A percentile compares a stretch with the other conserved stretches of the same genome.
phyloP scores from a whole-genome alignment of 1,284 basidiomycete genomes.

The Austropuccinia psidii region DNA sequence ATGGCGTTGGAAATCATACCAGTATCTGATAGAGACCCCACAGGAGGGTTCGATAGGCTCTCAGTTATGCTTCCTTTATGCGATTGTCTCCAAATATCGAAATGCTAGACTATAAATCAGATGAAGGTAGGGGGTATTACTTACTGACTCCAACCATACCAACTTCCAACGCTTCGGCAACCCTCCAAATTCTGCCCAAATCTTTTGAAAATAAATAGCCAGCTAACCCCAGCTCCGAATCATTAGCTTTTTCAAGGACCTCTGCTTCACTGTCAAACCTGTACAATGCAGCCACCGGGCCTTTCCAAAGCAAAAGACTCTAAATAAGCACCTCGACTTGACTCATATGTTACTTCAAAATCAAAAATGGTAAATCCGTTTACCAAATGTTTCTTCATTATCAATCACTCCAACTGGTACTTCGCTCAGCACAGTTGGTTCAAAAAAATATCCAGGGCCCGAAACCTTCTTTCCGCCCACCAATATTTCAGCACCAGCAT shows the following conservation, averaged over 20 bases:
- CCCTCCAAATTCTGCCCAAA: slow-evolving; percentile 81
- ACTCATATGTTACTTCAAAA: background rate
- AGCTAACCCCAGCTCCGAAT: slow-evolving; percentile 75
- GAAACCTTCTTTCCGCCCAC: slow-evolving; percentile 68
- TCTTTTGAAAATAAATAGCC: slow-evolving; percentile 81
- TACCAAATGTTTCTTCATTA: slow-evolving; percentile 77
- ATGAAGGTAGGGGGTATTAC: background rate
- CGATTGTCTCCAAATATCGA: background rate
- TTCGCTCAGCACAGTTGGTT: slow-evolving; percentile 80
- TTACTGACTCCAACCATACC: slow-evolving; percentile 75
- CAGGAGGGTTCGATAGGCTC: too few relatives aligned
- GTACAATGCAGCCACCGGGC: slow-evolving; percentile 51
- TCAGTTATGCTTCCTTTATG: background rate
- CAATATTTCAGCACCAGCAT: slow-evolving; percentile 75
- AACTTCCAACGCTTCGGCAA: slow-evolving; percentile 93
- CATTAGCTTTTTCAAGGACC: slow-evolving; percentile 76
- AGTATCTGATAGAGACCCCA: slow-evolving; percentile 56
- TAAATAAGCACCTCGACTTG: background rate
- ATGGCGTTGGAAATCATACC: slow-evolving; percentile 68
- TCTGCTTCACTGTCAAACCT: slow-evolving; percentile 90
- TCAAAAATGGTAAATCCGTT: background rate
- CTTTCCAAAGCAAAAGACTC: slow-evolving; percentile 10
- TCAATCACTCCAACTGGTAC: slow-evolving; percentile 60
- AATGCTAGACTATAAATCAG: background rate
- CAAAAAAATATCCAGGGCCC: slow-evolving; percentile 61